Conservation (phyloP, 441 rosid species). For the Viola pubescens region DNA sequence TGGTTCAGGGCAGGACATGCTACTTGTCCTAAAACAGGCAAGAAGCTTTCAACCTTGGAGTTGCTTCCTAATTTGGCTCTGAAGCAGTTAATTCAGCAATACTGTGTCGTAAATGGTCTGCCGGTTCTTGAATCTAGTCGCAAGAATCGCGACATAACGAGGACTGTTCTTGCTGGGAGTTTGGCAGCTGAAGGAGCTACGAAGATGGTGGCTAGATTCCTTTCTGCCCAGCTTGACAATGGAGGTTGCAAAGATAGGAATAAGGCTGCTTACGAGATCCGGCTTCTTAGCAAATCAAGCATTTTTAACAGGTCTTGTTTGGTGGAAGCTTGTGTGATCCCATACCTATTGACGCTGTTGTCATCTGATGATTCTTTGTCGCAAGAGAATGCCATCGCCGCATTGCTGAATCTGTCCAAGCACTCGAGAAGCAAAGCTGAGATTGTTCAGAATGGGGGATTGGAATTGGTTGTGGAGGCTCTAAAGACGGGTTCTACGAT, state of each 20-base stretch:
- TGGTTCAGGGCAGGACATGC: slow-evolving; percentile 67
- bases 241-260: slow-evolving; percentile 34
- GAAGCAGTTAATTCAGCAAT: slow-evolving; percentile 46
- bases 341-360: slow-evolving; percentile 36
- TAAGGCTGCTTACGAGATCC: slow-evolving; percentile 54
- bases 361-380: slow-evolving; percentile 27
- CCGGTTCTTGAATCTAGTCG: slow-evolving; percentile 17
- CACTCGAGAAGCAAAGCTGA: slow-evolving; percentile 41
- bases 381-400: slow-evolving; percentile 68
- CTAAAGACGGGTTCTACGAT: slow-evolving; percentile 35
- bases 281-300: slow-evolving; percentile 57
- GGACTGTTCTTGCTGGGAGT: slow-evolving; percentile 36
- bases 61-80: slow-evolving; percentile 47
- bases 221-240: slow-evolving; percentile 32
- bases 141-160: slow-evolving; percentile 33
- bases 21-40: slow-evolving; percentile 69
- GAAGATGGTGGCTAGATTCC: slow-evolving; percentile 37
- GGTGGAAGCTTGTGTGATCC: slow-evolving; percentile 50
- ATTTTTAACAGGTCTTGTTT: slow-evolving; percentile 62
- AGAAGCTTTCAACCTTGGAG: slow-evolving; percentile 33
- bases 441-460: slow-evolving; percentile 45
- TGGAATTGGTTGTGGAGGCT: slow-evolving; percentile 38
- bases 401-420: slow-evolving; percentile 60
- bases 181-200: slow-evolving; percentile 52
- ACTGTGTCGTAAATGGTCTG: slow-evolving; percentile 39